Base-by-base conservation (phyloP, 371 early-diverging fungal genomes). In the Cokeromyces recurvatus region DNA sequence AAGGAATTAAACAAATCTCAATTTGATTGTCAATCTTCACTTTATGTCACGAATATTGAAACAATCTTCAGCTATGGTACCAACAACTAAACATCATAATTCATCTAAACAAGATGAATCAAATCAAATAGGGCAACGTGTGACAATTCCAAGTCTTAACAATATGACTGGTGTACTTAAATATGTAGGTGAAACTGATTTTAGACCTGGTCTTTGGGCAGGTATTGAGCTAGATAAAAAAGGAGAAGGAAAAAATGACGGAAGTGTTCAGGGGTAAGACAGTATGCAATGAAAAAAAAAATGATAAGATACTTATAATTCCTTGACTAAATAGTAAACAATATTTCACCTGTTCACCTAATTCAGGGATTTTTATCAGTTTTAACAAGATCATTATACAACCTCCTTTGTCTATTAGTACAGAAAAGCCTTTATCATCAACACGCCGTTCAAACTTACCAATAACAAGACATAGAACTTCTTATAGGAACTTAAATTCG, bases 161-260 rank as follows among this genome's bases (percentile, higher is more conserved):
- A 50, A 56, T 23, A 10, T 41, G 36, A 53, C 54, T 5, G 90
- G 90, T 14, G 75, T 67, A 12, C 66, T 89, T 31, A 77, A 81
- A 29, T 89, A 67, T 56, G 38, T 87, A 15, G 61, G 61, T 2
- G 22, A 34, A 21, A 27, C 42, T 6, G 44, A 48, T 11, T 36
- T 24, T 14, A 61, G 55, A 32, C 34, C 51, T n/a, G 92, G 92
- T 16, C 51, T 75, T 2, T 91, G 91, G 91, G 88, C 86, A 7
- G 92, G 92, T 14, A 37, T 53, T 40, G 46, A 87, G 49, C 69
- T 91, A 0, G 90, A 90, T 42, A 51, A 64, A 16, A 62, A 57
- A 12, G 85, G 84, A 11, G 68, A 77, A 22, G 90, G 91, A 31
- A 91, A 91, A 54, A 91, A 91, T 62, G 80, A 87, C 49, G 91